These are phyloP conservation scores for Akanthomyces uredinophilus DNA, from an alignment of 2,329 filamentous ascomycete genomes.

Conservation along the genomic window DNA sequence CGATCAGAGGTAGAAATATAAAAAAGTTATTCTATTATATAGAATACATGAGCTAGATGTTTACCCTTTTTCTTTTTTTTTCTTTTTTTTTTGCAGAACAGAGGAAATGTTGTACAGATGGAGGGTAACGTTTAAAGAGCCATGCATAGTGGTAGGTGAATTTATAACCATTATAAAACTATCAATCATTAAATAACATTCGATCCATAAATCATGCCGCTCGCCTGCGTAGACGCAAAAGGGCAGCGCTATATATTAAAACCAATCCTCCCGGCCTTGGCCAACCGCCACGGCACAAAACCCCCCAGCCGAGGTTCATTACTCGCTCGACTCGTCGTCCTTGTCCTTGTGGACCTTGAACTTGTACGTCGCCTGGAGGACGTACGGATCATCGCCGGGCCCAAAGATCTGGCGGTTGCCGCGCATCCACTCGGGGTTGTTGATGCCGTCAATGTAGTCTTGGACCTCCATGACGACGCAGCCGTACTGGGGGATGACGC, in stretches of 20 bases:
- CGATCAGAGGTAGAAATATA: background rate
- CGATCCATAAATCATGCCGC: background rate
- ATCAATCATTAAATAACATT: background rate
- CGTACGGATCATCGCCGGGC: conserved; percentile 55
- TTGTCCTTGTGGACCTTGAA: conserved; percentile 45
- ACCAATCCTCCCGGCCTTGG: background rate
- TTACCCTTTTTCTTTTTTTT: background rate
- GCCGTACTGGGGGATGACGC: conserved; percentile 68
- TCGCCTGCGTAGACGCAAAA: background rate
- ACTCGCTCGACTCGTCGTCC: background rate
- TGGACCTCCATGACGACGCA: conserved; percentile 89
- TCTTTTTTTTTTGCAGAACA: no score
- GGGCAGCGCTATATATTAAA: background rate
- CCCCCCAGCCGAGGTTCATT: background rate
- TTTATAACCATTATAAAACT: background rate
- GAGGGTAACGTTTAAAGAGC: background rate
- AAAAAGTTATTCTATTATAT: background rate
- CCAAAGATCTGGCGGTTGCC: conserved; percentile 53
- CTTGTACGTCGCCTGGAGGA: conserved; percentile 56
- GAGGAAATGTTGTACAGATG: no score
- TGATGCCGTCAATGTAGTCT: conserved; percentile 92
- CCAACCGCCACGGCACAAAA: background rate
- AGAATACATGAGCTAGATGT: no score
- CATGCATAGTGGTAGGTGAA: background rate
- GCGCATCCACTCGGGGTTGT: conserved; percentile 82